These are phyloP conservation scores for Mycena citricolor DNA, from an alignment of 1,284 basidiomycete genomes.

Conservation along the genomic window DNA sequence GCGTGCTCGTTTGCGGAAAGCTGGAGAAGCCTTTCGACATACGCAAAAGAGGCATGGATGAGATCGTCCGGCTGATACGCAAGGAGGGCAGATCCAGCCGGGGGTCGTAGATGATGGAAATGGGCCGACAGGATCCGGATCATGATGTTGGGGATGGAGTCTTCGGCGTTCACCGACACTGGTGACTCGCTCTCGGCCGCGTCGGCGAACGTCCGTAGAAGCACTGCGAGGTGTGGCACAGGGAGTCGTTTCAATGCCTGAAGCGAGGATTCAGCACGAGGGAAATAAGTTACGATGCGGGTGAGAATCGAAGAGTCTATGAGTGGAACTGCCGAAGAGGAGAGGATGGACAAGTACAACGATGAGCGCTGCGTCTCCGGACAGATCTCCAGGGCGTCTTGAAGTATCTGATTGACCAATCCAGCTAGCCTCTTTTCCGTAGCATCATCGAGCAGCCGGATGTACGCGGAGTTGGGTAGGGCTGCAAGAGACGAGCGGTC, in stretches of 20 bases:
- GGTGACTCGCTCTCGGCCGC: too few relatives aligned
- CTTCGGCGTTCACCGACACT: slow-evolving; percentile 14
- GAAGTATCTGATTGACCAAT: slow-evolving; percentile 7
- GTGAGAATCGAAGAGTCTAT: too few relatives aligned
- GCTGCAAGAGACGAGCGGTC: slow-evolving; percentile 13
- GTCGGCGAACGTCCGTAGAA: slow-evolving; percentile 23
- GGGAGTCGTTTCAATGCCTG: slow-evolving; percentile 3
- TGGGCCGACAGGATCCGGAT: slow-evolving; percentile 26
- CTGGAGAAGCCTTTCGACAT: slow-evolving; percentile 35
- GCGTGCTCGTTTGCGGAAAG: slow-evolving; percentile 33
- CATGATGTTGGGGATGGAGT: slow-evolving; percentile 25
- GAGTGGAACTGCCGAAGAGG: slow-evolving; percentile 8
- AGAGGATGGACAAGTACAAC: slow-evolving; percentile 6
- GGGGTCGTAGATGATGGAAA: slow-evolving; percentile 25
- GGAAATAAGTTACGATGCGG: too few relatives aligned
- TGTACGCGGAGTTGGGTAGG: slow-evolving; percentile 10
- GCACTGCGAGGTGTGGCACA: not conserved
- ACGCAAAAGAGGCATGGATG: slow-evolving; percentile 31
- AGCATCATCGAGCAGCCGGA: slow-evolving; percentile 9
- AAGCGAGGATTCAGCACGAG: slow-evolving; percentile 1
- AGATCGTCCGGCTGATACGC: slow-evolving; percentile 32
- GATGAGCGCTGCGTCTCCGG: slow-evolving; percentile 5
- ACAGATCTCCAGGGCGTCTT: slow-evolving; percentile 16
- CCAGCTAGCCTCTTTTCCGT: not conserved
- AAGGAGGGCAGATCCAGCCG: slow-evolving; percentile 27